These are phyloP conservation scores for Amniculicola lignicola DNA, from an alignment of 495 filamentous ascomycete species.

Conservation along the genomic window DNA sequence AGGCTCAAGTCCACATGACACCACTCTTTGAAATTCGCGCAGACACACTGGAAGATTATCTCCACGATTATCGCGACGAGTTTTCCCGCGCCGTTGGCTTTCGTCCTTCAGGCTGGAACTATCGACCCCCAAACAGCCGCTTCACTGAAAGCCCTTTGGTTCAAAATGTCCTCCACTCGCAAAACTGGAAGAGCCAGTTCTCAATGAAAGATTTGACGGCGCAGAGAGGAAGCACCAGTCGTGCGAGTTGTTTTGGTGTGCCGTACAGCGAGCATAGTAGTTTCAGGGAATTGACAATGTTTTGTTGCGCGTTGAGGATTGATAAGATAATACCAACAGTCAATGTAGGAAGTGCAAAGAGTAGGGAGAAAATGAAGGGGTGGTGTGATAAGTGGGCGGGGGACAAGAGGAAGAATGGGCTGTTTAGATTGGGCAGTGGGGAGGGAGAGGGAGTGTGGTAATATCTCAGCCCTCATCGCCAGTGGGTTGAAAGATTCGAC, in stretches of 20 bases:
- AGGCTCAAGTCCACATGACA: constrained; percentile 97
- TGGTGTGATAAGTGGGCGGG: constrained; percentile 86
- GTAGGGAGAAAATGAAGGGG: constrained; percentile 76
- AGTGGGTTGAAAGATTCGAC: too few relatives aligned
- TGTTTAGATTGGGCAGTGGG: too few relatives aligned
- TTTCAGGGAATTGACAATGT: constrained; percentile 91
- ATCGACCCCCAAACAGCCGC: constrained; percentile 64
- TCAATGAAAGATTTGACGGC: constrained; percentile 63
- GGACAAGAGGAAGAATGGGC: constrained; percentile 78
- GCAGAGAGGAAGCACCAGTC: constrained; percentile 71
- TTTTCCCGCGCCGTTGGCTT: constrained; percentile 90
- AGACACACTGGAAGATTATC: constrained; percentile 84
- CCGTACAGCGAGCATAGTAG: constrained; percentile 94
- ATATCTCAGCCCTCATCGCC: too few relatives aligned
- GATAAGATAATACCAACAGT: constrained; percentile 91
- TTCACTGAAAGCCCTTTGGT: constrained; percentile 63
- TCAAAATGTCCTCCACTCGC: constrained; percentile 65
- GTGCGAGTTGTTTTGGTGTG: constrained; percentile 81
- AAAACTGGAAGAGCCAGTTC: constrained; percentile 71
- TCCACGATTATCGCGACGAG: constrained; percentile 67
- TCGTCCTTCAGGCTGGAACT: constrained; percentile 88
- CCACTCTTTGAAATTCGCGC: constrained; percentile 85
- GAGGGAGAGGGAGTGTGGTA: too few relatives aligned
- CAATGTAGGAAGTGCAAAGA: constrained; percentile 73
- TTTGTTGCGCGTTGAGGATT: constrained; percentile 81